Percentiles rank a stretch among this genome's conserved stretches.
These are phyloP conservation scores for Colletotrichum australisinense DNA, from an alignment of 2,329 filamentous ascomycete genomes.

Conservation along the genomic window DNA sequence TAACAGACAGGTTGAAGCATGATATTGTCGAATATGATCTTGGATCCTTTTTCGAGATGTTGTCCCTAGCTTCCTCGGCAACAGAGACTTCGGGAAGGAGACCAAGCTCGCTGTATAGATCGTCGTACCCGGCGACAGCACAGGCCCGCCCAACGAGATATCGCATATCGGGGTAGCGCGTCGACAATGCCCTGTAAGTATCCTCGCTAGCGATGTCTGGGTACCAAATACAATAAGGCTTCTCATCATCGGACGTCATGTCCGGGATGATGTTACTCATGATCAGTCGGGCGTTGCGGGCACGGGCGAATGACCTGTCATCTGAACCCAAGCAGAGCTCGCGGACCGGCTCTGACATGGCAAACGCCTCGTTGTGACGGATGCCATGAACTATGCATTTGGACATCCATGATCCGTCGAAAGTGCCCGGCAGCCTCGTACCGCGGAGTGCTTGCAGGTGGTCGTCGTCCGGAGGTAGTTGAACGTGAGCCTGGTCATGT, in stretches of 20 bases:
- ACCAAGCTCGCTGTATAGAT: slow-evolving; percentile 49
- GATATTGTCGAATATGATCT: slow-evolving; percentile 46
- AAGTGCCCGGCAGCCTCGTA: not conserved
- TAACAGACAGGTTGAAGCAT: slow-evolving; percentile 44
- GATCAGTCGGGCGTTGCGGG: slow-evolving; percentile 46
- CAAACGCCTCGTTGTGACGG: not conserved
- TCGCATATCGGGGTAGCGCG: slow-evolving; percentile 45
- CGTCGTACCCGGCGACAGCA: slow-evolving; percentile 50
- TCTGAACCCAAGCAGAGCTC: slow-evolving; percentile 1
- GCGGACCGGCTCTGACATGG: not conserved
- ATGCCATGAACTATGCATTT: not conserved
- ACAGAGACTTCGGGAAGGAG: slow-evolving; percentile 52
- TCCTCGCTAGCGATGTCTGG: slow-evolving; percentile 49
- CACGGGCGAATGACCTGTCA: not conserved
- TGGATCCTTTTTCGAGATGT: slow-evolving; percentile 39
- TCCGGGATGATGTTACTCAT: slow-evolving; percentile 50
- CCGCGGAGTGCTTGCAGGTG: not conserved
- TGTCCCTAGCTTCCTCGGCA: slow-evolving; percentile 51
- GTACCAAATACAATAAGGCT: slow-evolving; percentile 56
- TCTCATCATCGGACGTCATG: slow-evolving; percentile 36
- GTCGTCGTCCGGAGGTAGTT: not conserved
- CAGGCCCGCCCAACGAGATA: slow-evolving; percentile 55
- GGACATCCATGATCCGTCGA: not conserved
- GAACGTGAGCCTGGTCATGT: no score
- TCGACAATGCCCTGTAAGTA: slow-evolving; percentile 48